Percentiles rank a stretch among this genome's conserved stretches.
Conservation (phyloP, 768 basidiomycete species). For the Pisolithus albus region DNA sequence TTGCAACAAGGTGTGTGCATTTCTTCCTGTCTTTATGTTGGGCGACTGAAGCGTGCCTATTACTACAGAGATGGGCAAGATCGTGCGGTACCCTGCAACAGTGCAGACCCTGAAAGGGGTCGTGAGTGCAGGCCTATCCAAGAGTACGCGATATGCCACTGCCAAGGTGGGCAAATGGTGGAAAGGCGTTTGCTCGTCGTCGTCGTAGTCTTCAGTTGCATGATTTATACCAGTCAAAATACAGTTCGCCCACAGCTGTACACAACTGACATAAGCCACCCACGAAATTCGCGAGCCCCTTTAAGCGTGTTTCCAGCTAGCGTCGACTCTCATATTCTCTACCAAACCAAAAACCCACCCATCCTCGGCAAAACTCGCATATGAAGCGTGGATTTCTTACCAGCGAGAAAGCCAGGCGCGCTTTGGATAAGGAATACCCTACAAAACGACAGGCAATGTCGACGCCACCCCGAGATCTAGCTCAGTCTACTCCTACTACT, state of each 20-base stretch:
- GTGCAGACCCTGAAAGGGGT: constrained; percentile 83
- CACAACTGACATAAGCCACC: background rate
- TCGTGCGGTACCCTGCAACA: constrained; percentile 79
- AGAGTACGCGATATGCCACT: constrained; percentile 66
- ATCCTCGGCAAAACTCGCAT: background rate
- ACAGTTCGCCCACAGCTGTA: background rate
- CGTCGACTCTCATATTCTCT: no score
- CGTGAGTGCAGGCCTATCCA: constrained; percentile 71
- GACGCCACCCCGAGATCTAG: background rate
- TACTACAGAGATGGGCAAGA: constrained; percentile 58
- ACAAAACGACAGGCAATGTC: constrained; percentile 1
- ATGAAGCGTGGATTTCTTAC: constrained; percentile 22
- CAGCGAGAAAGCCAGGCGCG: constrained; percentile 4
- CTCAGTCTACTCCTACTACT: background rate
- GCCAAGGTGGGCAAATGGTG: constrained; percentile 89
- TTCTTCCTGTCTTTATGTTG: background rate
- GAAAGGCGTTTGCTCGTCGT: constrained; percentile 26
- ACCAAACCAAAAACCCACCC: no score
- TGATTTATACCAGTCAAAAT: no score
- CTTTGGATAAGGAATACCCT: constrained; percentile 3
- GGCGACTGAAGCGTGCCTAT: background rate
- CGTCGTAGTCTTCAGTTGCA: no score
- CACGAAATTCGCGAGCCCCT: background rate
- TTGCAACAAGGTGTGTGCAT: constrained; percentile 42
- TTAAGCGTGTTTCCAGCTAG: background rate